Base-by-base conservation (phyloP, 495 filamentous ascomycete genomes). In the Podospora bellae-mahoneyi region DNA sequence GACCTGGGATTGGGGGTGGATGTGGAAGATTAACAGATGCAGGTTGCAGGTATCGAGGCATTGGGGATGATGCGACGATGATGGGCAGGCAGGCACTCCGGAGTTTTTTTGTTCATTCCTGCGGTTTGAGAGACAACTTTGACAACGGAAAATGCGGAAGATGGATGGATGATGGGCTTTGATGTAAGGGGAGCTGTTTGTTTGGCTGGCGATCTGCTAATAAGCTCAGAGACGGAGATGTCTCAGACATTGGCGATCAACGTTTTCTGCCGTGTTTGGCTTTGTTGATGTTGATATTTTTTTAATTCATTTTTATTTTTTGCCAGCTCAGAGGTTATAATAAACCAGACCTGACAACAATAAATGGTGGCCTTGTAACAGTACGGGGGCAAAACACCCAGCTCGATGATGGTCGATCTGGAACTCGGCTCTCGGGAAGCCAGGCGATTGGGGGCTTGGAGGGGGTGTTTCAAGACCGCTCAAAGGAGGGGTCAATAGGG, bases 1-100 rank as follows among this genome's bases (percentile, higher is more conserved):
- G 64, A 27, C 68, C 66, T 32, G 68, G 65, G 64, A 67, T 71
- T 69, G 48, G 63, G 69, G 34, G 18, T 16, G 32, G 66, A 60
- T 54, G 55, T 48, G 60, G 54, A 54, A 64, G 62, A 26, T 54
- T 26, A 27, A 30, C 54, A 20, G 23, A 48, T 61, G 28, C 60
- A 60, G 55, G 59, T 67, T 69, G 64, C 66, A 65, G 68, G 62
- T 39, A 68, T 30, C 61, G 58, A 56, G 48, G 32, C 57, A n/a
- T 53, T 26, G 26, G 57, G 27, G 58, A 60, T 30, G n/a, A n/a
- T 9, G 58, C 18, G 48, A 65, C 18, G 48, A 27, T 65, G 19
- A 20, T 10, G 13, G 15, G 39, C 30, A 32, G 30, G 30, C 30
- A 32, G 30, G 7, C 30, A 32, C 6, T 23, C 2, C 39, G 39